Percentiles rank a stretch among this genome's conserved stretches.
phyloP scores from a whole-genome alignment of 176 grass and related monocot species.

The Alloteropsis semialata region DNA sequence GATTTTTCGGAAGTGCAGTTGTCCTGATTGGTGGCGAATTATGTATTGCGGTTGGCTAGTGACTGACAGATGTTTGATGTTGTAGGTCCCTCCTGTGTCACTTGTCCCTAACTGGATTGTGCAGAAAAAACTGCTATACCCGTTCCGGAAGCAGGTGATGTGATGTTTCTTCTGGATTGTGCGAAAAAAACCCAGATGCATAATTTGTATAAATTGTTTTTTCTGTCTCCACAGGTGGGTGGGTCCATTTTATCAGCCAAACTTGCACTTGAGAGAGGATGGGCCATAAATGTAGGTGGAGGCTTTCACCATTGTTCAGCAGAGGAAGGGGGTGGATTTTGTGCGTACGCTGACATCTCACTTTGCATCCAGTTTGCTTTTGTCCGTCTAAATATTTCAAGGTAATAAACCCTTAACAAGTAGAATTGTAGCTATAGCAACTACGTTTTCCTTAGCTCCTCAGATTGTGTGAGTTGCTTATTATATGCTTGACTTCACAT shows the following conservation, averaged over 20 bases:
- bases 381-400: conserved; percentile 55
- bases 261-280: conserved; percentile 82
- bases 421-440: background rate
- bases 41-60: background rate
- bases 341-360: conserved; percentile 65
- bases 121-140: conserved; percentile 67
- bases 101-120: conserved; percentile 75
- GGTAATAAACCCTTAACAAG: conserved; percentile 33
- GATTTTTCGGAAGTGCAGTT: background rate
- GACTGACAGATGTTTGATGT: background rate
- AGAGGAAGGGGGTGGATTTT: conserved; percentile 73
- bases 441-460: background rate
- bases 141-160: conserved; percentile 75
- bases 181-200: background rate
- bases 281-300: conserved; percentile 87
- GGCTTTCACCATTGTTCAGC: conserved; percentile 97
- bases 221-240: conserved; percentile 44
- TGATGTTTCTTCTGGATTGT: background rate
- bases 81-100: conserved; percentile 70
- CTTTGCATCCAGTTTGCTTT: conserved; percentile 71
- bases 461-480: background rate
- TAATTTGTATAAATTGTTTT: background rate
- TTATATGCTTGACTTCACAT: background rate
- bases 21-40: background rate
- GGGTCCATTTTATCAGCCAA: conserved; percentile 83